Percentiles rank a stretch among this genome's conserved stretches.
Evolutionary conservation across 2,329 filamentous ascomycete species (phyloP).

Genomic region (Metarhizium brunneum): DNA sequence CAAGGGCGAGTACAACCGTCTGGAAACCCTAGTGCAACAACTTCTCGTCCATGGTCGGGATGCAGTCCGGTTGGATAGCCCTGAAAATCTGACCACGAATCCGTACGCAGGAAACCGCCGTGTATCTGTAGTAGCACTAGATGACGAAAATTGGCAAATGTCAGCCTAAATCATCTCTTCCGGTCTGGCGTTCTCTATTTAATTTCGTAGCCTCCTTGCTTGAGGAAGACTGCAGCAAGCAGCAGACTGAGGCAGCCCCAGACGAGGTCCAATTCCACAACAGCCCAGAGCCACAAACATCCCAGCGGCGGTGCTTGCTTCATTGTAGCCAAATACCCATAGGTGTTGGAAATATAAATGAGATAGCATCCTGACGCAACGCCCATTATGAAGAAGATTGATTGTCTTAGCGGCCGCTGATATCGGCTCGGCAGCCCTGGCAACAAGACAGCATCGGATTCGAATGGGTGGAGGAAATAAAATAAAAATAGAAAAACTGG

Average conservation of each 20-base stretch:
- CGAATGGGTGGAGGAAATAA: constrained; percentile 47
- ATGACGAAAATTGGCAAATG: not conserved
- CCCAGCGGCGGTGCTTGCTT: constrained; percentile 84
- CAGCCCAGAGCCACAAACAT: constrained; percentile 86
- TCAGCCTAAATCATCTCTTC: not conserved
- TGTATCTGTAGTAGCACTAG: not conserved
- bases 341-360: constrained; percentile 69
- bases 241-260: constrained; percentile 51
- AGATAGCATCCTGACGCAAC: constrained; percentile 64
- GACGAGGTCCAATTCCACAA: constrained; percentile 71
- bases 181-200: constrained; percentile 4
- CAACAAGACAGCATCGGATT: constrained; percentile 37
- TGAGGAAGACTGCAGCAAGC: constrained; percentile 35
- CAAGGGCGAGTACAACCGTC: not conserved
- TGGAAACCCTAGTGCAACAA: not conserved
- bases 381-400: constrained; percentile 55
- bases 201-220: constrained; percentile 39
- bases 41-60: not conserved
- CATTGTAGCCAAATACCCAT: constrained; percentile 81
- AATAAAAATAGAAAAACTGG: constrained; percentile 47
- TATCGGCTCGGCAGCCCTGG: constrained; percentile 37
- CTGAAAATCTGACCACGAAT: not conserved
- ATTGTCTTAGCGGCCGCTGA: constrained; percentile 42
- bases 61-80: not conserved
- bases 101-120: not conserved